Evolutionary conservation across 2,329 filamentous ascomycete species (phyloP).

Genomic region (Samsoniella hepiali): DNA sequence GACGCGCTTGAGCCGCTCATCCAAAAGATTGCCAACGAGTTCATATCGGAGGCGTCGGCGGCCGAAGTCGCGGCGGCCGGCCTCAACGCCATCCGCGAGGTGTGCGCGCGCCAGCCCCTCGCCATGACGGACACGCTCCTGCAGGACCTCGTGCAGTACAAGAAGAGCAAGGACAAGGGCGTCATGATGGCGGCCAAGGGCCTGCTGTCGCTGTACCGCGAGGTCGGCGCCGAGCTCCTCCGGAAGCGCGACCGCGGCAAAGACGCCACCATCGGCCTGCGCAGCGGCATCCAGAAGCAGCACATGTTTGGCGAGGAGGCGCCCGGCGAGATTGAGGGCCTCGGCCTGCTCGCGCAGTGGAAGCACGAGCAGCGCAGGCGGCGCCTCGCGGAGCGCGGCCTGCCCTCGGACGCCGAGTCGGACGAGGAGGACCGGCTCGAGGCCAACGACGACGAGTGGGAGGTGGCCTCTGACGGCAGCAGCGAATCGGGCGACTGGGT

Average conservation of each 20-base stretch:
- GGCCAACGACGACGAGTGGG: slow-evolving; percentile 58
- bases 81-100: slow-evolving; percentile 90
- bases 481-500: slow-evolving; percentile 87
- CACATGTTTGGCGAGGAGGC: slow-evolving; percentile 80
- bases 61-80: slow-evolving; percentile 88
- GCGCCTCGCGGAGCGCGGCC: slow-evolving; percentile 66
- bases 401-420: slow-evolving; percentile 59
- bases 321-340: slow-evolving; percentile 78
- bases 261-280: slow-evolving; percentile 79
- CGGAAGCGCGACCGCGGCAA: slow-evolving; percentile 89
- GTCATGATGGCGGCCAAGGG: slow-evolving; percentile 99
- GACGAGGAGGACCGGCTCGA: slow-evolving; percentile 61
- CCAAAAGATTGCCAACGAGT: slow-evolving; percentile 96
- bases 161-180: slow-evolving; percentile 96
- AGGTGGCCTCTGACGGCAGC: slow-evolving; percentile 58
- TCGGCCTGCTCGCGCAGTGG: slow-evolving; percentile 88
- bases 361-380: slow-evolving; percentile 83
- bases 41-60: slow-evolving; percentile 91
- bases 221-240: slow-evolving; percentile 84
- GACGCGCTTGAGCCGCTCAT: slow-evolving; percentile 88
- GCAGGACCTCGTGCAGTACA: slow-evolving; percentile 92
- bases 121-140: slow-evolving; percentile 95
- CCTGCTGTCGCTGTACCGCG: slow-evolving; percentile 82
- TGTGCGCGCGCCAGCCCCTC: slow-evolving; percentile 88
- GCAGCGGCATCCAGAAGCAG: slow-evolving; percentile 70